Base-by-base conservation (phyloP, 305 asterid genomes). In the Fraxinus xanthoxyloides region DNA sequence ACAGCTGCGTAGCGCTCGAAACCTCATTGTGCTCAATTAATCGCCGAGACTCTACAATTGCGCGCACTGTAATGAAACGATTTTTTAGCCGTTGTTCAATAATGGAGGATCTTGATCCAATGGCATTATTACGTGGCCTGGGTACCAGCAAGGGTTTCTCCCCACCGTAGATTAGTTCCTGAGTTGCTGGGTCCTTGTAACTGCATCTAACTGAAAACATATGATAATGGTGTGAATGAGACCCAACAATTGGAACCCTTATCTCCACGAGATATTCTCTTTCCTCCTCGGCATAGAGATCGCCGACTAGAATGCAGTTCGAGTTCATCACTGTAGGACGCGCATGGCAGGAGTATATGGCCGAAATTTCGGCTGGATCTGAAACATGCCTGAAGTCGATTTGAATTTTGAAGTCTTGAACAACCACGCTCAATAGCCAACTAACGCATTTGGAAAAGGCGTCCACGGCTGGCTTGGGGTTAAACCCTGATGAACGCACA, bases 391-490 rank as follows among this genome's bases (percentile, higher is more conserved):
- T 89, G 65, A 93, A 89, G 1, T 90, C 92, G 28, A 94, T 87
- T 77, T 91, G 94, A 63, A 96, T 86, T 2, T 89, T 86, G 75
- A 94, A 79, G 77, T 96, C 98, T 51, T 93, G 97, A 54, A 88
- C 97, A 2, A 94, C 97, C 3, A 96, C 98, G 80, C 98, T 92
- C 0, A 96, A 10, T 28, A 96, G 84, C 4, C 97, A 97, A 0
- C 98, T 92, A 19, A 96, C 97, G 78, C 98, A 93, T 87, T 90
- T 94, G 12, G 97, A 87, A 78, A 94, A 94, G 0, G 96, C 96
- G 35, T 94, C 94, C 80, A 90, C 98, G 1, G 86, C 88, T 30
- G 97, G 97, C 43, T 90, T 91, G 19, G 86, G 86, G 76, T 81
- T 74, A 34, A 87, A 87, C 34, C 92, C 93, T 73, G 97, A 81